Evolutionary conservation across 1,284 basidiomycete species (phyloP).

Genomic region (Trichosporon asahii): DNA sequence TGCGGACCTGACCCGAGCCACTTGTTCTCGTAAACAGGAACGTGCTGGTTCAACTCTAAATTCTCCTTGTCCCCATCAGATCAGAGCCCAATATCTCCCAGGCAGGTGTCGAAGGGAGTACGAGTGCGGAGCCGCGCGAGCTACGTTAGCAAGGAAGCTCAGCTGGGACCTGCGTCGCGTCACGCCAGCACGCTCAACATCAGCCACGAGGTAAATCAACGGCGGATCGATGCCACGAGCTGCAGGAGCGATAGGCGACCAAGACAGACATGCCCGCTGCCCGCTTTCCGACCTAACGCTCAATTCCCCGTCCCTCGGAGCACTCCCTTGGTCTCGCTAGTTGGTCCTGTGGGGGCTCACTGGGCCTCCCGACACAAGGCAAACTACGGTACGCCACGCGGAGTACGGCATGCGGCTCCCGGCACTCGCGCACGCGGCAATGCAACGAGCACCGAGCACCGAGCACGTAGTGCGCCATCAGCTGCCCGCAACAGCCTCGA

Average conservation of each 20-base stretch:
- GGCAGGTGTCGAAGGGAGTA: neutral
- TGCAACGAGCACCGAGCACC: neutral
- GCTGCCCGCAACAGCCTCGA: neutral
- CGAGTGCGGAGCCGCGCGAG: neutral
- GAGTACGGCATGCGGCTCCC: neutral
- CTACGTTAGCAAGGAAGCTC: neutral
- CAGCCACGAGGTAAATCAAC: neutral
- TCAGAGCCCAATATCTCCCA: neutral
- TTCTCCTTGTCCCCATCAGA: neutral
- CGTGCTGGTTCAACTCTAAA: neutral
- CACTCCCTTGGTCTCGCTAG: neutral
- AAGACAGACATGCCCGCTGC: neutral
- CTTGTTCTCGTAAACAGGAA: conserved; percentile 3
- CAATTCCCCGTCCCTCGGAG: neutral
- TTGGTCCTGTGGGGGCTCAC: neutral
- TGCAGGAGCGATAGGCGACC: neutral
- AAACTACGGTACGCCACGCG: neutral
- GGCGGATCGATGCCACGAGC: neutral
- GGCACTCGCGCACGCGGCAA: too few relatives aligned
- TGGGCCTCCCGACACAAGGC: neutral
- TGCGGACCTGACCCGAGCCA: conserved; percentile 7
- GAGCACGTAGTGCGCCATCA: neutral
- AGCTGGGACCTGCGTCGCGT: neutral
- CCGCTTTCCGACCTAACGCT: neutral
- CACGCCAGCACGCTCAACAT: neutral